Base-by-base conservation (phyloP, 352 stramenopile genomes). In the Phytophthora syringae region DNA sequence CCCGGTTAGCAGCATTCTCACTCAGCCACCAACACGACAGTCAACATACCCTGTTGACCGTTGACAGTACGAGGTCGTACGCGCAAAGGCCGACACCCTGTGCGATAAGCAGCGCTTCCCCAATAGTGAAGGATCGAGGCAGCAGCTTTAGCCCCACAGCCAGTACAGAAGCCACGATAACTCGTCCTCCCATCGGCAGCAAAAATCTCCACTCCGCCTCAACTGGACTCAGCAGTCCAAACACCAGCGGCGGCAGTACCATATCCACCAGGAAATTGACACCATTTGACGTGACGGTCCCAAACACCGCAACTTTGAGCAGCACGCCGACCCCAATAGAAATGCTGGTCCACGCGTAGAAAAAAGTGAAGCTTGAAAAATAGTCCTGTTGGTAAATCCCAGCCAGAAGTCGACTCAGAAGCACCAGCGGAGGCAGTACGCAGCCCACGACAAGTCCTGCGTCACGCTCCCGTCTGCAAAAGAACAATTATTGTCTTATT, bases 101-200 rank as follows among this genome's bases (percentile, higher is more conserved):
- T 2, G 83, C 73, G 16, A 92, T 72, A 18, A 95, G 72, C 39
- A 91, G 30, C 10, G 77, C 84, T 64, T 95, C 87, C 0, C 87
- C 85, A 27, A 92, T 47, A 2, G 83, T 95, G 49, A 95, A 93
- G 10, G 87, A 95, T 5, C 76, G 67, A 15, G 74, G 74, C 5
- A 94, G 53, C 5, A 74, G 67, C 10, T 67, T 55, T 9, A 88
- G 58, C 0, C 80, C 84, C 20, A 68, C 79, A 32, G 60, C 51
- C 13, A 93, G 57, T 15, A 86, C 60, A 55, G 58, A 5, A 28
- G 69, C 69, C 44, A 84, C 69, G 18, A 76, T 3, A 10, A 72
- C 52, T 27, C 82, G 69, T 28, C 62, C 73, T 30, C 73, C 48
- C 0, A 79, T 76, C 3, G 75, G 60, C 24, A 90, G 42, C 22